Conservation (phyloP, 305 asterid genomes). For the Fraxinus sp. region DNA sequence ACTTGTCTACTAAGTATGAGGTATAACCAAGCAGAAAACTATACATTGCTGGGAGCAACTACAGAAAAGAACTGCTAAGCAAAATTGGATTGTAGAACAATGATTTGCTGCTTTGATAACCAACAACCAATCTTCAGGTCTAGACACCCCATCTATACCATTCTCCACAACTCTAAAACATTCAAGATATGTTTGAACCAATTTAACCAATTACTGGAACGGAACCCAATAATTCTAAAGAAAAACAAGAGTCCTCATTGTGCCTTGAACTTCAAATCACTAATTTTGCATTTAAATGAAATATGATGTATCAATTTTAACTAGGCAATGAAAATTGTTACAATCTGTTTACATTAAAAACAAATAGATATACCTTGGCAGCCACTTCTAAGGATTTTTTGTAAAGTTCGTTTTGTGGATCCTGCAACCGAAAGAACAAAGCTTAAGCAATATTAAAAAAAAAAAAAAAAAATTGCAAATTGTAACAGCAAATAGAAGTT, state of each 20-base stretch:
- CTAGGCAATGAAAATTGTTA: background rate
- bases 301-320: background rate
- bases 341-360: background rate
- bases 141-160: background rate
- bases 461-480: background rate
- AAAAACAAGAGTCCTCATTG: background rate
- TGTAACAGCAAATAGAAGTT: background rate
- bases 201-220: background rate
- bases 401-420: slow-evolving; percentile 19
- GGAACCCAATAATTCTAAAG: background rate
- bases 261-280: background rate
- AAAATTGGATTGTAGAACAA: background rate
- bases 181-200: background rate
- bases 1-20: background rate
- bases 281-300: background rate
- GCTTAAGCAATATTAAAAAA: background rate
- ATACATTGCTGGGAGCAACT: background rate
- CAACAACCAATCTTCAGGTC: background rate
- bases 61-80: background rate
- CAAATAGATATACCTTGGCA: background rate
- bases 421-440: slow-evolving; percentile 1
- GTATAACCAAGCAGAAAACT: background rate
- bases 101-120: background rate
- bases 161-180: background rate
- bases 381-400: slow-evolving; percentile 12